These are phyloP conservation scores for Cercospora janseana DNA, from an alignment of 2,329 filamentous ascomycete species.

Conservation along the genomic window DNA sequence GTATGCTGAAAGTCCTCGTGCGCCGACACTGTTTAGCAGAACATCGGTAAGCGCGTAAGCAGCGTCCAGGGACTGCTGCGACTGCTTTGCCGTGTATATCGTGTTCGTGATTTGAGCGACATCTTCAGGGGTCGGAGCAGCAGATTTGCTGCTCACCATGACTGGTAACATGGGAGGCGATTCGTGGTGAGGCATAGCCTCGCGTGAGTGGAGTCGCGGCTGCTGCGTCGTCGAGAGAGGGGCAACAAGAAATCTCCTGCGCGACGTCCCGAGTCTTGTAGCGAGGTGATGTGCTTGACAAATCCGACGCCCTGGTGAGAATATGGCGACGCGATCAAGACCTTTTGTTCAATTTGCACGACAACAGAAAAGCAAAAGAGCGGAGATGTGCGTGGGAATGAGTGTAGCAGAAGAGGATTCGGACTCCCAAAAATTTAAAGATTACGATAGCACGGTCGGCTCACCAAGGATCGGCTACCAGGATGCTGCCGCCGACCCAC, in stretches of 20 bases:
- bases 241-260: not conserved
- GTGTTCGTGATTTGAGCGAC: conserved; percentile 44
- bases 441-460: not conserved
- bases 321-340: no score
- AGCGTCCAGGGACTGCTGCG: conserved; percentile 59
- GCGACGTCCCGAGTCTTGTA: not conserved
- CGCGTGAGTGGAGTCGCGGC: not conserved
- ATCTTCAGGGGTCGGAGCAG: conserved; percentile 49
- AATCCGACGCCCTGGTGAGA: no score
- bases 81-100: conserved; percentile 52
- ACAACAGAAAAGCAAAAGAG: conserved; percentile 1
- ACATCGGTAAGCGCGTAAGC: conserved; percentile 64
- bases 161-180: conserved; percentile 51
- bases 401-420: not conserved
- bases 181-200: conserved; percentile 50
- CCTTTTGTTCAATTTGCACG: no score
- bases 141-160: conserved; percentile 46
- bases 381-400: conserved; percentile 1
- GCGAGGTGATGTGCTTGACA: no score
- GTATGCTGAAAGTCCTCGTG: conserved; percentile 61
- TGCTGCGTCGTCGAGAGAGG: conserved; percentile 1
- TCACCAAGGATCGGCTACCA: not conserved
- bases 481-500: not conserved
- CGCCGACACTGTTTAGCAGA: conserved; percentile 63
- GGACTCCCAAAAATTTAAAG: conserved; percentile 1